These are phyloP conservation scores for Otatea glauca DNA, from an alignment of 176 grass and related monocot species.

Conservation along the genomic window DNA sequence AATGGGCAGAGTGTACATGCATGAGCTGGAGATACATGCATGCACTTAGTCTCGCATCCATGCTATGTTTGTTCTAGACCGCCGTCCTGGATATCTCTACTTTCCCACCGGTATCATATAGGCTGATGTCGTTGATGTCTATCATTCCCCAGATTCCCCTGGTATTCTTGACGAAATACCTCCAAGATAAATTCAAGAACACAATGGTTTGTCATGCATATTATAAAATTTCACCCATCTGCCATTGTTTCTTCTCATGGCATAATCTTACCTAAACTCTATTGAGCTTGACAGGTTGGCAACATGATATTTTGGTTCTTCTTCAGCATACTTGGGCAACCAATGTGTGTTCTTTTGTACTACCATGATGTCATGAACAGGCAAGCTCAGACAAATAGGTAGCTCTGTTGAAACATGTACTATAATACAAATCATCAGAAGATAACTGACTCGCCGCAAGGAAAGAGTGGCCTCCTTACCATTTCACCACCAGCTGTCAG, in stretches of 20 bases:
- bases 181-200: slow-evolving; percentile 79
- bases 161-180: slow-evolving; percentile 83
- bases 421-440: slow-evolving; percentile 13
- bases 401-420: slow-evolving; percentile 14
- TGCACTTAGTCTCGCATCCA: background rate
- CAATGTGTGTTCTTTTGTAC: slow-evolving; percentile 92
- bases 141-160: slow-evolving; percentile 70
- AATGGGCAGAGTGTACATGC: background rate
- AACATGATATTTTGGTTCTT: slow-evolving; percentile 99
- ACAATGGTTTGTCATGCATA: slow-evolving; percentile 62
- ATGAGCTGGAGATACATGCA: background rate
- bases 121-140: slow-evolving; percentile 36
- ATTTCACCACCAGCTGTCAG: slow-evolving; percentile 4
- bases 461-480: background rate
- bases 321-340: slow-evolving; percentile 97
- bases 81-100: background rate
- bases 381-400: slow-evolving; percentile 56
- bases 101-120: background rate
- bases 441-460: background rate
- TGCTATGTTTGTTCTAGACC: background rate
- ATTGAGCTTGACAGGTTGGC: slow-evolving; percentile 61
- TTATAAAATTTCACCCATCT: background rate
- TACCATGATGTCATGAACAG: slow-evolving; percentile 99
- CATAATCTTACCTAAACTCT: slow-evolving; percentile 3
- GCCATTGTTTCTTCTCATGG: background rate